Percentiles rank a stretch among this genome's conserved stretches.
These are phyloP conservation scores for Scenedesmus sp. DNA, from an alignment of 163 green algal species.

Conservation along the genomic window DNA sequence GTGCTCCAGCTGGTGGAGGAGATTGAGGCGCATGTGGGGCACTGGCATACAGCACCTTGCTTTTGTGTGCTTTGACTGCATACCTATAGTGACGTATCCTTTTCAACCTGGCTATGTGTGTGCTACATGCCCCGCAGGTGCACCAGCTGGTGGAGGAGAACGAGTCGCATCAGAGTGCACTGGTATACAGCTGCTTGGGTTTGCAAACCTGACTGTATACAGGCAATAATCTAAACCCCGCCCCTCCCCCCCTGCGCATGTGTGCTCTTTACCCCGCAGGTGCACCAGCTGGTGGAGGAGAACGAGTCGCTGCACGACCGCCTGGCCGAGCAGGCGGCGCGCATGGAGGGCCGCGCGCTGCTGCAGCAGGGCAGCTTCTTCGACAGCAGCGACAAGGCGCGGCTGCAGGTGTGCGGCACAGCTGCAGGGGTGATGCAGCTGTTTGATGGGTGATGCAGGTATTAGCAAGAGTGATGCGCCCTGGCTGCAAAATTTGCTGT, in stretches of 20 bases:
- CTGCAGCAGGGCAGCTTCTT: constrained; percentile 17
- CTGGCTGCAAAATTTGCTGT: no score
- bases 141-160: constrained; percentile 65
- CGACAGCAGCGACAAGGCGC: constrained; percentile 26
- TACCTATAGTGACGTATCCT: no score
- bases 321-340: not conserved
- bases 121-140: constrained; percentile 45
- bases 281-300: constrained; percentile 65
- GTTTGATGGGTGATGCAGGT: no score
- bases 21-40: no score
- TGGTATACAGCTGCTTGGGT: no score
- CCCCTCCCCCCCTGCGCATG: no score
- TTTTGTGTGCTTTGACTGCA: no score
- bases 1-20: not conserved
- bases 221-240: no score
- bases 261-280: constrained; percentile 26
- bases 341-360: constrained; percentile 36
- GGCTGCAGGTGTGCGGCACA: constrained; percentile 46
- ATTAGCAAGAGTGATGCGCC: no score
- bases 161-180: constrained; percentile 50
- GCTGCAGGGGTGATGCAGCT: not conserved
- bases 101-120: no score
- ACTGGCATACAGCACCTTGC: no score
- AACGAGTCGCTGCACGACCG: constrained; percentile 63
- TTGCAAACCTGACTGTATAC: no score